These are phyloP conservation scores for Xylariaceae sp. DNA, from an alignment of 2,329 filamentous ascomycete genomes.

Conservation along the genomic window DNA sequence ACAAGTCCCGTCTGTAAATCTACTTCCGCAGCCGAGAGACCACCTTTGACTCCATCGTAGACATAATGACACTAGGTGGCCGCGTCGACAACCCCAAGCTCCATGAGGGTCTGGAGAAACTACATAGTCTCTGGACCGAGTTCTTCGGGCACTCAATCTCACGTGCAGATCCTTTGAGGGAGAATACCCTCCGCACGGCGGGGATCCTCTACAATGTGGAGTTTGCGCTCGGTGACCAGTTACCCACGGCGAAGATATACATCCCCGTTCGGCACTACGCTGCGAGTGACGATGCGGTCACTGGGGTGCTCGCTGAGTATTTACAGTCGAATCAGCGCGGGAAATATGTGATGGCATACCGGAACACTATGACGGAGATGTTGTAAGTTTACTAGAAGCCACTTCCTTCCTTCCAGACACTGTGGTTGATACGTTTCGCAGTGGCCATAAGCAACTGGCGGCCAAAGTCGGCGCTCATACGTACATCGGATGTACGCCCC, in stretches of 20 bases:
- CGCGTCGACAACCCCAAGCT: not conserved
- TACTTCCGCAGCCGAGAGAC: slow-evolving; percentile 14
- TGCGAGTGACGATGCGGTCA: slow-evolving; percentile 2
- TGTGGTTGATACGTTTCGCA: not conserved
- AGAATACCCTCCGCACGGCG: slow-evolving; percentile 10
- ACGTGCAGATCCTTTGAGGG: not conserved
- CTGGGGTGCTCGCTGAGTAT: slow-evolving; percentile 1
- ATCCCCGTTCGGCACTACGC: slow-evolving; percentile 18
- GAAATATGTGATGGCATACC: slow-evolving; percentile 5
- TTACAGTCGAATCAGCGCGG: slow-evolving; percentile 6
- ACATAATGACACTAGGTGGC: slow-evolving; percentile 9
- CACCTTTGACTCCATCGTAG: not conserved
- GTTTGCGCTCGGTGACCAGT: slow-evolving; percentile 6
- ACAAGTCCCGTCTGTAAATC: slow-evolving; percentile 11
- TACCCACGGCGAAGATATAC: slow-evolving; percentile 10
- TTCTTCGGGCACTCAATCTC: not conserved
- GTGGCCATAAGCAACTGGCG: slow-evolving; percentile 2
- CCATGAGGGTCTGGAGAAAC: slow-evolving; percentile 6
- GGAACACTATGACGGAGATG: slow-evolving; percentile 3
- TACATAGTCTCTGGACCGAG: slow-evolving; percentile 8
- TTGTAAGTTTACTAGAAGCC: slow-evolving; percentile 11
- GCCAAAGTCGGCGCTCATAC: slow-evolving; percentile 2
- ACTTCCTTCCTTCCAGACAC: not conserved
- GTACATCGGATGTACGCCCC: slow-evolving; percentile 12
- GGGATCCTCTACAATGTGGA: slow-evolving; percentile 17